These are phyloP conservation scores for Pachysandra terminalis DNA, from an alignment of 164 flowering plant species.

Conservation along the genomic window DNA sequence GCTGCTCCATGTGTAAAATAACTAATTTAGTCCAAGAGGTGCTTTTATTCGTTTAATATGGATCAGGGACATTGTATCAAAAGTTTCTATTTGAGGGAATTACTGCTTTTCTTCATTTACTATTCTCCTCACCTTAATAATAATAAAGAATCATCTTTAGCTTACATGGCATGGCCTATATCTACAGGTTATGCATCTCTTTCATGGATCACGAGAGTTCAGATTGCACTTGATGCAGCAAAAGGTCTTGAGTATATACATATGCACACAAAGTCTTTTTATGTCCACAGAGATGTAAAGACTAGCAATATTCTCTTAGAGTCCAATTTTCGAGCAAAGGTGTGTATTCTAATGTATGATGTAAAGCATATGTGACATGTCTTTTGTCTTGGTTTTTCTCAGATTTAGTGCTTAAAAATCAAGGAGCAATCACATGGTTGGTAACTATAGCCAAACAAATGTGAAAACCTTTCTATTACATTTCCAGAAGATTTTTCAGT, in stretches of 20 bases:
- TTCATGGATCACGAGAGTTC: constrained; percentile 33
- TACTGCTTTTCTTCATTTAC: too few species aligned
- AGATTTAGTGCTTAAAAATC: too few species aligned
- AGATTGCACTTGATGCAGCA: constrained; percentile 42
- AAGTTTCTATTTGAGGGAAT: too few species aligned
- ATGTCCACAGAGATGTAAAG: constrained; percentile 41
- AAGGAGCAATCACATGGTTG: neutral
- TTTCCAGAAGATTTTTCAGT: neutral
- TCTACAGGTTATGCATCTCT: constrained; percentile 28
- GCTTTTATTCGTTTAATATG: too few species aligned
- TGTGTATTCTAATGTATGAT: constrained; percentile 4
- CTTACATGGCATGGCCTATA: neutral
- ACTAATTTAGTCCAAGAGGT: too few species aligned
- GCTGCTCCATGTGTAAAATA: too few species aligned
- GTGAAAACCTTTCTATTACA: neutral
- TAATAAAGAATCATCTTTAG: neutral
- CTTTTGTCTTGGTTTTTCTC: neutral
- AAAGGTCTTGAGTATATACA: constrained; percentile 40
- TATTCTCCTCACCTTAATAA: too few species aligned
- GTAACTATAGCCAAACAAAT: too few species aligned
- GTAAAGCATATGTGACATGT: neutral
- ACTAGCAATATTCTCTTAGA: constrained; percentile 36
- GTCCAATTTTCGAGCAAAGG: constrained; percentile 36
- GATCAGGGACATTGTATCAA: too few species aligned
- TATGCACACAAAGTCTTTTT: constrained; percentile 25